Evolutionary conservation across 371 early-diverging fungal genomes (phyloP).

Genomic region (Saksenaea oblongispora): DNA sequence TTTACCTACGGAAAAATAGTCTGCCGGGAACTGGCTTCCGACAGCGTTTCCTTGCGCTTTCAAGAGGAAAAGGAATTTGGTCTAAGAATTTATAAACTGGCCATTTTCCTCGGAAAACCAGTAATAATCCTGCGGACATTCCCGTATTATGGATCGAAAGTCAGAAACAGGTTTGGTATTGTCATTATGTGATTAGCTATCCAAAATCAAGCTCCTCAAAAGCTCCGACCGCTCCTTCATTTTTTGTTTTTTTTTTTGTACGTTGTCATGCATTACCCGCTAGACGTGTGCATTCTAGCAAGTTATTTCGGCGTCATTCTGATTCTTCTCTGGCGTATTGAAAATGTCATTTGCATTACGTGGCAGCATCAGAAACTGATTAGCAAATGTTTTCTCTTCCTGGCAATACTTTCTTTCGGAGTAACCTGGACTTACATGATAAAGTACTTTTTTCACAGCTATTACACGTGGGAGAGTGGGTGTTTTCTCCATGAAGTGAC

Average conservation of each 20-base stretch:
- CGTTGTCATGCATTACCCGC: constrained; percentile 29
- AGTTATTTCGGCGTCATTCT: constrained; percentile 39
- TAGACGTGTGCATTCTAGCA: constrained; percentile 32
- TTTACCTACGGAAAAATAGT: too few relatives aligned
- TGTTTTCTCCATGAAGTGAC: neutral
- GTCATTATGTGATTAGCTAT: too few relatives aligned
- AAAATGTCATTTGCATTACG: neutral
- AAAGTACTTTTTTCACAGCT: constrained; percentile 34
- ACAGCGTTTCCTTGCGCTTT: too few relatives aligned
- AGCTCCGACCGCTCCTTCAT: neutral
- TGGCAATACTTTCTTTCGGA: constrained; percentile 20
- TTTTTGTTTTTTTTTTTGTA: neutral
- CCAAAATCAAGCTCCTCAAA: too few relatives aligned
- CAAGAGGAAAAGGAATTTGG: neutral
- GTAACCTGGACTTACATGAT: constrained; percentile 48
- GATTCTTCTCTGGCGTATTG: constrained; percentile 25
- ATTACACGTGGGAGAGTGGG: constrained; percentile 19
- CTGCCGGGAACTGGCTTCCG: too few relatives aligned
- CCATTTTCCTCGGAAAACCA: too few relatives aligned
- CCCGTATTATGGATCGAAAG: too few relatives aligned
- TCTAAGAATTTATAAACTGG: too few relatives aligned
- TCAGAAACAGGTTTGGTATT: too few relatives aligned
- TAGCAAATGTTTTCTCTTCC: constrained; percentile 10
- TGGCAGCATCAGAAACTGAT: neutral
- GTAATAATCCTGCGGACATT: too few relatives aligned